Evolutionary conservation across 495 filamentous ascomycete genomes (phyloP).

Genomic region (Neurospora hispaniola): DNA sequence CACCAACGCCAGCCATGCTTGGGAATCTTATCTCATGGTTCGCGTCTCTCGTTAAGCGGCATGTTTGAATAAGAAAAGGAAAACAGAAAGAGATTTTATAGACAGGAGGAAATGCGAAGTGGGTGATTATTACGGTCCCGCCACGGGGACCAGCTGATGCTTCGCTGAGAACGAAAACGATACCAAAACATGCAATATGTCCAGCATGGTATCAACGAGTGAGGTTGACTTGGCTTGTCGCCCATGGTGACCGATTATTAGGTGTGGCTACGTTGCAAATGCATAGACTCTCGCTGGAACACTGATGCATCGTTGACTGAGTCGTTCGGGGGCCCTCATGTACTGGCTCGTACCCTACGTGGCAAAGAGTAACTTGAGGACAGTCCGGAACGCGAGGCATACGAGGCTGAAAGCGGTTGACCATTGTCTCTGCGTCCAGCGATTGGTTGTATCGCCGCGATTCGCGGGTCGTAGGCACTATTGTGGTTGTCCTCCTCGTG

Average conservation of each 20-base stretch:
- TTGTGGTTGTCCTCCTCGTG: neutral
- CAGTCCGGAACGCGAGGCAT: neutral
- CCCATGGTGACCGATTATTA: neutral
- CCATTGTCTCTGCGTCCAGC: constrained; percentile 4
- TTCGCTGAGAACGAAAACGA: neutral
- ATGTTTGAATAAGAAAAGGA: constrained; percentile 3
- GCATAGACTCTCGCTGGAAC: neutral
- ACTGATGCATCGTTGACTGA: neutral
- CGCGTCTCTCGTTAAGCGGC: constrained; percentile 11
- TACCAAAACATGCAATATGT: constrained; percentile 4
- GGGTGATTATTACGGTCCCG: constrained; percentile 2
- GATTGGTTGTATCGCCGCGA: constrained; percentile 7
- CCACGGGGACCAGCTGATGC: neutral
- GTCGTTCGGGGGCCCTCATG: neutral
- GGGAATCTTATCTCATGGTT: constrained; percentile 9
- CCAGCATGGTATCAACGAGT: constrained; percentile 1
- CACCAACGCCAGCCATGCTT: constrained; percentile 15
- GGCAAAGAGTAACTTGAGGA: neutral
- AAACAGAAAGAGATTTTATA: constrained; percentile 1
- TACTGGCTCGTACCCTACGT: neutral
- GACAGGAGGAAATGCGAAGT: neutral
- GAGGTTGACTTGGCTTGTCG: constrained; percentile 2
- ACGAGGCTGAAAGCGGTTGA: constrained; percentile 5
- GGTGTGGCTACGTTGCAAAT: neutral
- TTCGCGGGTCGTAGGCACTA: neutral